These are phyloP conservation scores for Aspergillus melleus DNA, from an alignment of 2,329 filamentous ascomycete species.

Conservation along the genomic window DNA sequence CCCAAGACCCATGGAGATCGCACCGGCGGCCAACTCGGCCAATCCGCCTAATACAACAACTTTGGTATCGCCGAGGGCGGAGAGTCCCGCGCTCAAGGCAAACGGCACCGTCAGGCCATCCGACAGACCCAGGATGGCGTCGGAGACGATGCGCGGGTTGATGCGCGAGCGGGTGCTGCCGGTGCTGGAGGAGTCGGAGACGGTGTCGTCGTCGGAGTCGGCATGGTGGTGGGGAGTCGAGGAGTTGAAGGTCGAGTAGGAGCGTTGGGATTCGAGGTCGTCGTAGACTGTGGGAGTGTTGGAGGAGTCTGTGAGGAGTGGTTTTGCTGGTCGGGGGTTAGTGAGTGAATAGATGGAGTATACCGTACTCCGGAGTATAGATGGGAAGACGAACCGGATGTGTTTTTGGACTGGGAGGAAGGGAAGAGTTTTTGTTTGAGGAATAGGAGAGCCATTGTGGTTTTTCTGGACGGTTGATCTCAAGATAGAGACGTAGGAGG, in stretches of 20 bases:
- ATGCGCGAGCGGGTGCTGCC: conserved; percentile 34
- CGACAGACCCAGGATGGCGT: conserved; percentile 73
- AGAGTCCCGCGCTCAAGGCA: conserved; percentile 71
- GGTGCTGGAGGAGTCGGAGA: conserved; percentile 10
- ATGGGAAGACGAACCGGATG: conserved; percentile 2
- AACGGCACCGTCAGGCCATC: conserved; percentile 80
- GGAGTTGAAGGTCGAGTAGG: conserved; percentile 36
- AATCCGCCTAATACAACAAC: conserved; percentile 71
- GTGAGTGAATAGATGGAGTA: background rate
- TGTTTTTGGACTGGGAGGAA: conserved; percentile 10
- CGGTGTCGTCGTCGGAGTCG: conserved; percentile 13
- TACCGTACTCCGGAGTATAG: background rate
- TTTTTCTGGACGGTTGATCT: background rate
- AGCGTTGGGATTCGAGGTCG: conserved; percentile 35
- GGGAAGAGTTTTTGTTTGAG: conserved; percentile 40
- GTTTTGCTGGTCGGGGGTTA: conserved; percentile 27
- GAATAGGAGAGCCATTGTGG: conserved; percentile 39
- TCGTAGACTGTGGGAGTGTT: conserved; percentile 20
- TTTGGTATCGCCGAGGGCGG: conserved; percentile 60
- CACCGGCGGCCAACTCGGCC: conserved; percentile 74
- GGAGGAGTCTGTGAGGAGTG: conserved; percentile 24
- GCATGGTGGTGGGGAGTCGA: conserved; percentile 18
- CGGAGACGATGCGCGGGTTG: conserved; percentile 49
- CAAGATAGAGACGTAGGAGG: background rate
- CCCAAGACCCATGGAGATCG: conserved; percentile 77